Evolutionary conservation across 2,329 filamentous ascomycete species (phyloP).

Genomic region (Cercospora berteroae): DNA sequence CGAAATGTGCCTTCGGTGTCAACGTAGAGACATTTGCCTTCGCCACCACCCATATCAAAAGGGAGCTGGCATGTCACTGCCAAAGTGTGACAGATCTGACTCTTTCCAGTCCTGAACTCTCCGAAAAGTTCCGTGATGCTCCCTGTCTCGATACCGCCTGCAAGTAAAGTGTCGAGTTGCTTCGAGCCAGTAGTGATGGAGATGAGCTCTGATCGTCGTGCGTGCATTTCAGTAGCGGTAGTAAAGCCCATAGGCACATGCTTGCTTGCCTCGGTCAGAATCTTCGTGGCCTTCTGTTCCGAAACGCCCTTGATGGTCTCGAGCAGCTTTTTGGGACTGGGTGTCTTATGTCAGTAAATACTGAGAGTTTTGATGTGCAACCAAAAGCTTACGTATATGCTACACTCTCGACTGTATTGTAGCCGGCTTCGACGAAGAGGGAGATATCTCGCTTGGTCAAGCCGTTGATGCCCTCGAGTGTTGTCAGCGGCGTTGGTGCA

Average conservation of each 20-base stretch:
- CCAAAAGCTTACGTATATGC: constrained; percentile 72
- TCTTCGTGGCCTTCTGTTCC: constrained; percentile 90
- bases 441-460: constrained; percentile 96
- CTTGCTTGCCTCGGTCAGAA: constrained; percentile 88
- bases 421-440: constrained; percentile 85
- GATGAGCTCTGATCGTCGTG: constrained; percentile 91
- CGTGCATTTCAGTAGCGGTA: constrained; percentile 98
- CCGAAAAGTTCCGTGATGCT: constrained; percentile 98
- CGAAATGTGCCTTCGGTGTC: constrained; percentile 96
- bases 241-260: constrained; percentile 99
- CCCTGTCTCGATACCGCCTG: constrained; percentile 92
- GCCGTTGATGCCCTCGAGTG: constrained; percentile 83
- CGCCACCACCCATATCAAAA: constrained; percentile 97
- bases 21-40: constrained; percentile 97
- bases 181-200: constrained; percentile 98
- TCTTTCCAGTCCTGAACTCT: constrained; percentile 97
- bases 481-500: constrained; percentile 83
- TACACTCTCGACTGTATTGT: constrained; percentile 91
- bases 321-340: constrained; percentile 66
- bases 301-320: constrained; percentile 98
- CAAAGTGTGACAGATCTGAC: constrained; percentile 97
- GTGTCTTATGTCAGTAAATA: constrained; percentile 28
- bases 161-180: constrained; percentile 89
- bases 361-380: neutral
- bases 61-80: constrained; percentile 96